These are phyloP conservation scores for Boletus patriciae DNA, from an alignment of 768 basidiomycete genomes.

Conservation along the genomic window DNA sequence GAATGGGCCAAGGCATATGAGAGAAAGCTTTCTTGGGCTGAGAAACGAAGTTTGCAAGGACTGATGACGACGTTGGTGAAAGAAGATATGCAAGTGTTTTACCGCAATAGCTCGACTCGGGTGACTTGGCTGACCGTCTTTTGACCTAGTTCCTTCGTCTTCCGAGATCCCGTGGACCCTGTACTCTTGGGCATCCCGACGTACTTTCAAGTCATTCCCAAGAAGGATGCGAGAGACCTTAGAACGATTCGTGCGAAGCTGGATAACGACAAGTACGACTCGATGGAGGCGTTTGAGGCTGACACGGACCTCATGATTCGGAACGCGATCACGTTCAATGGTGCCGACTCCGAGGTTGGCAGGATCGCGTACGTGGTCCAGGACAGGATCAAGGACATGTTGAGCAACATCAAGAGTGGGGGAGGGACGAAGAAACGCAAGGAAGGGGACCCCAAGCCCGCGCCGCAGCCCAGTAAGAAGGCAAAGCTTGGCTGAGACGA, in stretches of 20 bases:
- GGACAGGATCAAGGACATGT: slow-evolving; percentile 54
- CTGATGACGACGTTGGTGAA: slow-evolving; percentile 68
- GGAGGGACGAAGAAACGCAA: slow-evolving; percentile 69
- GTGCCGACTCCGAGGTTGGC: slow-evolving; percentile 77
- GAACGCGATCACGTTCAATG: slow-evolving; percentile 91
- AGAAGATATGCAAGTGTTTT: slow-evolving; percentile 59
- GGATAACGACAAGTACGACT: slow-evolving; percentile 79
- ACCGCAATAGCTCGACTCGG: neutral
- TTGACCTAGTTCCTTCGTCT: slow-evolving; percentile 63
- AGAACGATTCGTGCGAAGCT: slow-evolving; percentile 78
- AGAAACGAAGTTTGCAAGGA: slow-evolving; percentile 75
- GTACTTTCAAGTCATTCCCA: slow-evolving; percentile 84
- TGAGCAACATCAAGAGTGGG: slow-evolving; percentile 43
- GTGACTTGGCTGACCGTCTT: neutral
- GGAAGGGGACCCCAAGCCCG: slow-evolving; percentile 59
- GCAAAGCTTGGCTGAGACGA: slow-evolving; percentile 52
- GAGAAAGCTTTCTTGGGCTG: slow-evolving; percentile 69
- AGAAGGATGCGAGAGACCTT: slow-evolving; percentile 85
- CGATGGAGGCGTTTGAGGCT: slow-evolving; percentile 73
- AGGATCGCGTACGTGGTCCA: slow-evolving; percentile 50
- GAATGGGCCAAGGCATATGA: slow-evolving; percentile 84
- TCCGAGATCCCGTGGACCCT: slow-evolving; percentile 88
- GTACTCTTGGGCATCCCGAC: slow-evolving; percentile 77
- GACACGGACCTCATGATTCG: slow-evolving; percentile 86
- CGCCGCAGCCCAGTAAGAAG: slow-evolving; percentile 68